Evolutionary conservation across 129 eudicot genomes (phyloP).

Genomic region (Lonicera japonica): DNA sequence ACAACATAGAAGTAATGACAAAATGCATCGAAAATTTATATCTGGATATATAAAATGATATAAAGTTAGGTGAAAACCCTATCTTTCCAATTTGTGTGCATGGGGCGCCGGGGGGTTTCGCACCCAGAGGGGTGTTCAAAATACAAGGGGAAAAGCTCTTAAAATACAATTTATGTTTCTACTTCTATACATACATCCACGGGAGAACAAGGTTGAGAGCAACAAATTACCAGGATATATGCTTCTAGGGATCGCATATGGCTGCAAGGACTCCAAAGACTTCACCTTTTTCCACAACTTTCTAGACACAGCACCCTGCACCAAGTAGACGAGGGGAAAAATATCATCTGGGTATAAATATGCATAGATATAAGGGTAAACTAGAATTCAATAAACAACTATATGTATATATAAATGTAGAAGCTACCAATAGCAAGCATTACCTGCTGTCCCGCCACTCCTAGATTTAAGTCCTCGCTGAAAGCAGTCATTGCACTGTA

Average conservation of each 20-base stretch:
- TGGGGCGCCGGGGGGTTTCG: too few species aligned
- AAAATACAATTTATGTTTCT: too few species aligned
- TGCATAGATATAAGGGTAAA: not conserved
- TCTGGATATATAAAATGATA: too few species aligned
- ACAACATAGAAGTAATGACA: too few species aligned
- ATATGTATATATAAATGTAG: constrained; percentile 2
- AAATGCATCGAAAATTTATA: too few species aligned
- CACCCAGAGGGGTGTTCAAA: too few species aligned
- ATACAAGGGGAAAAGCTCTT: too few species aligned
- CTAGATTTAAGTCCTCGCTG: constrained; percentile 56
- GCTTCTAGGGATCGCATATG: constrained; percentile 78
- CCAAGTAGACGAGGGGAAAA: constrained; percentile 10
- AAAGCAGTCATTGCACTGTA: constrained; percentile 39
- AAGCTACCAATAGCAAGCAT: constrained; percentile 1
- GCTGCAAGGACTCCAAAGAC: constrained; percentile 71
- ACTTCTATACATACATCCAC: not conserved
- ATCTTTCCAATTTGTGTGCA: too few species aligned
- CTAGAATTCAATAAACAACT: not conserved
- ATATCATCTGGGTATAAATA: not conserved
- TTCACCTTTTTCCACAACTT: constrained; percentile 73
- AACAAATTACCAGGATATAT: constrained; percentile 57
- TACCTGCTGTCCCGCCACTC: constrained; percentile 36
- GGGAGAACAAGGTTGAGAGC: constrained; percentile 8
- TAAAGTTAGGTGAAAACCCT: too few species aligned
- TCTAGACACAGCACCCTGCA: constrained; percentile 52